Percentiles rank a stretch among this genome's conserved stretches.
Evolutionary conservation across 2,329 filamentous ascomycete species (phyloP).

Genomic region (Sporothrix mexicana): DNA sequence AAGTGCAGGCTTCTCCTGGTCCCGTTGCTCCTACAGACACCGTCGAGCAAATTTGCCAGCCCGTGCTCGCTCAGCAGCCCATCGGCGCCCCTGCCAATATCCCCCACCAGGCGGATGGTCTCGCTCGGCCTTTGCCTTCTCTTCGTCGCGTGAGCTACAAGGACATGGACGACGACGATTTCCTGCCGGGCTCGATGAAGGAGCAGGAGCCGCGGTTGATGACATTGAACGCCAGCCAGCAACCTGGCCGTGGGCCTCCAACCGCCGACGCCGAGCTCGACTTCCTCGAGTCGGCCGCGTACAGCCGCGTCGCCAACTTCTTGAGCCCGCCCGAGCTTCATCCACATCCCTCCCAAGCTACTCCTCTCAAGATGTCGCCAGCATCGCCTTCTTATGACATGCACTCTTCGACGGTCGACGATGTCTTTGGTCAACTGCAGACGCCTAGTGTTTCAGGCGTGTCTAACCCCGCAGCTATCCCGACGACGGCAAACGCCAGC

Average conservation of each 20-base stretch:
- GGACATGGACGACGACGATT: constrained; percentile 35
- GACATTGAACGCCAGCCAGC: not conserved
- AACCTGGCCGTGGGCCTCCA: not conserved
- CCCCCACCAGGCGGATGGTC: not conserved
- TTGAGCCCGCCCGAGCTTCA: constrained; percentile 52
- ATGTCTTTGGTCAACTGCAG: constrained; percentile 53
- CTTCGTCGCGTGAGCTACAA: constrained; percentile 32
- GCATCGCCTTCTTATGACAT: constrained; percentile 58
- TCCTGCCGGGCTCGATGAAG: constrained; percentile 30
- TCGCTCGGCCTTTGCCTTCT: not conserved
- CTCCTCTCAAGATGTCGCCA: not conserved
- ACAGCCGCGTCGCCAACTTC: constrained; percentile 57
- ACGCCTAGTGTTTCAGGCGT: constrained; percentile 38
- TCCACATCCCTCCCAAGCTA: not conserved
- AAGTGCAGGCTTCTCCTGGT: not conserved
- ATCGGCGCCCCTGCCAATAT: not conserved
- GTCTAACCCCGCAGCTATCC: not conserved
- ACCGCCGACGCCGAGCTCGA: constrained; percentile 32
- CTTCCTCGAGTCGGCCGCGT: constrained; percentile 49
- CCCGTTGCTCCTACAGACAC: not conserved
- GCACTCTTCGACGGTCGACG: constrained; percentile 58
- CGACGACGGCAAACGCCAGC: not conserved
- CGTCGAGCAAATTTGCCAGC: not conserved
- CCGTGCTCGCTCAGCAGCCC: not conserved
- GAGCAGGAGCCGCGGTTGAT: constrained; percentile 11